phyloP scores from a whole-genome alignment of 2,329 filamentous ascomycete species.

The Arthrobotrys sphaeroides region DNA sequence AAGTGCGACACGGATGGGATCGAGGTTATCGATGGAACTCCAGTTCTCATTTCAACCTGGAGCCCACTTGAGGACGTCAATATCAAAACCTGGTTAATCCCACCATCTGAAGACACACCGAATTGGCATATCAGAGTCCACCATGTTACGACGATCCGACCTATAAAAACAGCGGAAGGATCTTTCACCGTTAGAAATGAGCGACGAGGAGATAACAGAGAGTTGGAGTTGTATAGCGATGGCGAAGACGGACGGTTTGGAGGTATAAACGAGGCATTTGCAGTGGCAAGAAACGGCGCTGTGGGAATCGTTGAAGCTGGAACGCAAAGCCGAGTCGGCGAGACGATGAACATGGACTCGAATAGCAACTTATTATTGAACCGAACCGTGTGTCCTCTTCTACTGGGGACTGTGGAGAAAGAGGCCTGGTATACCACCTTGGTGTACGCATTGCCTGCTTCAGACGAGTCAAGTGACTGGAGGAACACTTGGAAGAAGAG shows the following conservation, averaged over 20 bases:
- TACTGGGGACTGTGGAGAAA: constrained; percentile 70
- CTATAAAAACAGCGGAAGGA: constrained; percentile 77
- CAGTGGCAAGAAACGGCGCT: constrained; percentile 65
- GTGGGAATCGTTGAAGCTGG: constrained; percentile 65
- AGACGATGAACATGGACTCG: constrained; percentile 77
- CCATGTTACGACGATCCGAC: constrained; percentile 68
- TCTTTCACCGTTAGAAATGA: constrained; percentile 74
- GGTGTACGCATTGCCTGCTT: constrained; percentile 74
- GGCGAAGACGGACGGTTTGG: constrained; percentile 63
- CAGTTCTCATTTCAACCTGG: constrained; percentile 76
- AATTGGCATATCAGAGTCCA: constrained; percentile 78
- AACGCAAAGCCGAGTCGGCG: constrained; percentile 66
- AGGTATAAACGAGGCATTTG: constrained; percentile 60
- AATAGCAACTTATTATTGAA: constrained; percentile 81
- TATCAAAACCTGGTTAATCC: constrained; percentile 72
- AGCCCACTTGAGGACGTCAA: constrained; percentile 71
- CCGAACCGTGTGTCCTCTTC: constrained; percentile 75
- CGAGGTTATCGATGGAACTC: constrained; percentile 63
- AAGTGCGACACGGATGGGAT: constrained; percentile 70
- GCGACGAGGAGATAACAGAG: constrained; percentile 68
- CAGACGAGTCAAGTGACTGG: constrained; percentile 12
- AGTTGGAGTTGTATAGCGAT: constrained; percentile 63
- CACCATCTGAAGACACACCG: constrained; percentile 68
- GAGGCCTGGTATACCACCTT: constrained; percentile 74
- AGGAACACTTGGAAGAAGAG: constrained; percentile 6